Evolutionary conservation across 202 grass and related monocot species (phyloP).

Genomic region (Zizania palustris): DNA sequence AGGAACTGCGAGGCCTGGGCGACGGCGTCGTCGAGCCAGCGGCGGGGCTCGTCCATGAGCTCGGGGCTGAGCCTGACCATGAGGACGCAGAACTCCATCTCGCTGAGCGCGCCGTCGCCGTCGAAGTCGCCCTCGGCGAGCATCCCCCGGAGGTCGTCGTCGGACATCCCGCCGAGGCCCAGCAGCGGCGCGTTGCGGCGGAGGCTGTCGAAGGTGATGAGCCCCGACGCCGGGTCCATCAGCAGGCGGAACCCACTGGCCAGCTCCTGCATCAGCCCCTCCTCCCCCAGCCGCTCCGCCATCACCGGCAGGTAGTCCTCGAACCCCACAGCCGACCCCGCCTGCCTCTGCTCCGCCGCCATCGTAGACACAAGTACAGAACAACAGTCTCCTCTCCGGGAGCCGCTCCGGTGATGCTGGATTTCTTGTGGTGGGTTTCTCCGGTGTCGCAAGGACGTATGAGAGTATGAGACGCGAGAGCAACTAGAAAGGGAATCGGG

Average conservation of each 20-base stretch:
- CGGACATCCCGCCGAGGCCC: constrained; percentile 60
- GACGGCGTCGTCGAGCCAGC: constrained; percentile 73
- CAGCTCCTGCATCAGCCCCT: constrained; percentile 88
- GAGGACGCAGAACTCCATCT: constrained; percentile 86
- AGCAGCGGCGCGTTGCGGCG: constrained; percentile 79
- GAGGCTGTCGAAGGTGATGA: constrained; percentile 89
- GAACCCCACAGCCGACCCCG: constrained; percentile 44
- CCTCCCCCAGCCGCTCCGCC: constrained; percentile 82
- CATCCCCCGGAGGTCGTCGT: constrained; percentile 77
- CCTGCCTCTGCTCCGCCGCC: constrained; percentile 42
- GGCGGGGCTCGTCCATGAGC: constrained; percentile 65
- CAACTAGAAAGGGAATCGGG: not conserved
- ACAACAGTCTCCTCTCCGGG: no score
- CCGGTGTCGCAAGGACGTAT: no score
- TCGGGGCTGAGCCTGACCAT: constrained; percentile 87
- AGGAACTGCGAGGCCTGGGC: constrained; percentile 53
- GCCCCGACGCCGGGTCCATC: constrained; percentile 57
- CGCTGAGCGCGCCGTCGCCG: constrained; percentile 71
- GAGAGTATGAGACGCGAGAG: not conserved
- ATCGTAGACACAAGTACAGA: not conserved
- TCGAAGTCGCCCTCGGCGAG: constrained; percentile 80
- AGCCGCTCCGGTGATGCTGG: no score
- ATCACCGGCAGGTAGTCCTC: constrained; percentile 98
- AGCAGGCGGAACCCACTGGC: constrained; percentile 72
- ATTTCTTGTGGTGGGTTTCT: no score